These are phyloP conservation scores for Neoascochyta sp. DNA, from an alignment of 2,329 filamentous ascomycete species.

Conservation along the genomic window DNA sequence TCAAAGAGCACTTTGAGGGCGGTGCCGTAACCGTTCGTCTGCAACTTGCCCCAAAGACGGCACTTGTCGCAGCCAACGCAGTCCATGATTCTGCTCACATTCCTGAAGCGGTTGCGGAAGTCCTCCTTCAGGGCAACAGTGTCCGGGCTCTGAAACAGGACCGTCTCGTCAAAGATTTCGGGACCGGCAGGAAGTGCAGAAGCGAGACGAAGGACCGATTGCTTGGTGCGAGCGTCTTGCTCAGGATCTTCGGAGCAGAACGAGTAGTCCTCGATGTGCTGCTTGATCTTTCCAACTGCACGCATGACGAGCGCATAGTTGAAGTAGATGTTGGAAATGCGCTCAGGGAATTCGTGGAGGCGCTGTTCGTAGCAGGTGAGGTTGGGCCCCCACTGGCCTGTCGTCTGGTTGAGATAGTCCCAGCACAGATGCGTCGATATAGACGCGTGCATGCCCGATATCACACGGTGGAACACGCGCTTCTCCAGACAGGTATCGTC, in stretches of 20 bases:
- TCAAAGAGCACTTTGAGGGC: constrained; percentile 96
- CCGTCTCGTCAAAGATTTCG: constrained; percentile 86
- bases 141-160: constrained; percentile 79
- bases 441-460: constrained; percentile 97
- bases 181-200: constrained; percentile 62
- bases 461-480: constrained; percentile 93
- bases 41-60: constrained; percentile 93
- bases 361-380: constrained; percentile 81
- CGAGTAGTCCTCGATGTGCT: constrained; percentile 76
- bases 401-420: constrained; percentile 93
- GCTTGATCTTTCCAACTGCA: constrained; percentile 84
- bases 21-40: constrained; percentile 90
- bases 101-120: constrained; percentile 94
- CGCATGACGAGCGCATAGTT: constrained; percentile 96
- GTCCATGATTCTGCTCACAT: constrained; percentile 95
- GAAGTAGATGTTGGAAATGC: constrained; percentile 97
- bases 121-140: constrained; percentile 87
- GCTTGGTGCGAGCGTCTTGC: constrained; percentile 75
- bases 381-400: constrained; percentile 89
- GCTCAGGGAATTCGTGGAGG: constrained; percentile 80
- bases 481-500: constrained; percentile 97
- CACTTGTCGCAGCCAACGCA: constrained; percentile 99
- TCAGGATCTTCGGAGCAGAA: constrained; percentile 84
- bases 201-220: constrained; percentile 75
- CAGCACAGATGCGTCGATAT: constrained; percentile 96